phyloP scores from a whole-genome alignment of 352 stramenopile species.

The Albugo laibachii region DNA sequence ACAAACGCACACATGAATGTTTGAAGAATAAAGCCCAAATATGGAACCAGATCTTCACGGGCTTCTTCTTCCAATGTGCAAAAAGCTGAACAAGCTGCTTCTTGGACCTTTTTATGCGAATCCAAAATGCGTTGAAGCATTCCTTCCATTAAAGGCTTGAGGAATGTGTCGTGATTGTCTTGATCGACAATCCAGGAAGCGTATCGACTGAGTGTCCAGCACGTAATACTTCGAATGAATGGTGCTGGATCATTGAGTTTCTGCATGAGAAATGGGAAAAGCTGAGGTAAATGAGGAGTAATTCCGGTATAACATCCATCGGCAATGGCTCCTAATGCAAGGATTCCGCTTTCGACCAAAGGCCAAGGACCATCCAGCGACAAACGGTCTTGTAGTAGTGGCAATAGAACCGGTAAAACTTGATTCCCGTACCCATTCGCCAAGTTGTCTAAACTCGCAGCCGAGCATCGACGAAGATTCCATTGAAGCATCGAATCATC shows the following conservation, averaged over 20 bases:
- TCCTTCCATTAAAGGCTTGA: conserved; percentile 61
- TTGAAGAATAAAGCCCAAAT: conserved; percentile 82
- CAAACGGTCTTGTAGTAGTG: conserved; percentile 81
- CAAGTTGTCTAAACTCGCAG: conserved; percentile 89
- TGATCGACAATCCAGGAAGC: conserved; percentile 84
- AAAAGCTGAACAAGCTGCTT: conserved; percentile 87
- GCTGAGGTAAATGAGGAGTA: conserved; percentile 73
- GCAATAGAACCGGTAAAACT: conserved; percentile 85
- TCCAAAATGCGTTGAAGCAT: conserved; percentile 82
- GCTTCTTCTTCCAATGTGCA: conserved; percentile 88
- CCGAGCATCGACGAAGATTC: conserved; percentile 89
- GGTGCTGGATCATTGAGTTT: conserved; percentile 78
- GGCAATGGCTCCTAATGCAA: conserved; percentile 89
- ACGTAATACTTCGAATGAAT: conserved; percentile 86
- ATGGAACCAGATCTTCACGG: conserved; percentile 83
- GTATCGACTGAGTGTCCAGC: conserved; percentile 89
- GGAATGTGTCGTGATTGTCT: conserved; percentile 54
- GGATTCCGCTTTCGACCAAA: conserved; percentile 88
- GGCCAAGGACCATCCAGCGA: conserved; percentile 81
- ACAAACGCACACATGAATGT: conserved; percentile 85
- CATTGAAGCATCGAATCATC: conserved; percentile 90
- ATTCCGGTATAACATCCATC: conserved; percentile 89
- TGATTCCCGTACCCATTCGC: conserved; percentile 83
- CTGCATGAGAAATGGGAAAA: conserved; percentile 90
- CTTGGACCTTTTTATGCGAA: conserved; percentile 89